Evolutionary conservation across 169 alveolate genomes (phyloP).

Genomic region (Cryptosporidium felis): DNA sequence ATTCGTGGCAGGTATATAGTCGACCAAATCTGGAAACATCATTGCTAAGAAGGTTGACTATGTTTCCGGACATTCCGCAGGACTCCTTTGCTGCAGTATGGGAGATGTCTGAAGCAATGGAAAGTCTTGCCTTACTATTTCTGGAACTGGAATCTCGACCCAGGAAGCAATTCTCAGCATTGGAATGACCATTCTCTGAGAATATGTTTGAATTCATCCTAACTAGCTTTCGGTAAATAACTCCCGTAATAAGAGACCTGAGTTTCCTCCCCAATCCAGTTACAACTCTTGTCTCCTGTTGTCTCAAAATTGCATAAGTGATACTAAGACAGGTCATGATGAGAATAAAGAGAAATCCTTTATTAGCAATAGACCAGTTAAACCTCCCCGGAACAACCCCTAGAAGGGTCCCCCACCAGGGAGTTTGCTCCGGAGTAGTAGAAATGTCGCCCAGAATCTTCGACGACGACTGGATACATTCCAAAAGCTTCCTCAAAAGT

Average conservation of each 20-base stretch:
- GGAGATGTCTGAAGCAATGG: slow-evolving; percentile 22
- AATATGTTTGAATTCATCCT: slow-evolving; percentile 25
- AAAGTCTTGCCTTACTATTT: slow-evolving; percentile 4
- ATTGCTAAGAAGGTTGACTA: slow-evolving; percentile 35
- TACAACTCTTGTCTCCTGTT: slow-evolving; percentile 58
- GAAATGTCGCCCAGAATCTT: not conserved
- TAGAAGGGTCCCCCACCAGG: slow-evolving; percentile 28
- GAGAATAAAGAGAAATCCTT: slow-evolving; percentile 5
- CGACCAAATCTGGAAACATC: slow-evolving; percentile 58
- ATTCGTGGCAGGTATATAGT: slow-evolving; percentile 43
- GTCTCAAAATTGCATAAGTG: slow-evolving; percentile 3
- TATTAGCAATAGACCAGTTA: not conserved
- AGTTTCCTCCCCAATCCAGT: slow-evolving; percentile 21
- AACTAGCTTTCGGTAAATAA: slow-evolving; percentile 32
- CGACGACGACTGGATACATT: slow-evolving; percentile 7
- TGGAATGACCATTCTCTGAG: not conserved
- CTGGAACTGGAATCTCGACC: no score
- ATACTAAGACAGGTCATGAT: slow-evolving; percentile 9
- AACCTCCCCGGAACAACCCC: slow-evolving; percentile 38
- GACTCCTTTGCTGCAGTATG: not conserved
- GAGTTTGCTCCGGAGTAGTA: not conserved
- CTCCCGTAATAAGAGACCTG: slow-evolving; percentile 35
- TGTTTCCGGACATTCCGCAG: slow-evolving; percentile 40
- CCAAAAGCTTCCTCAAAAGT: not conserved
- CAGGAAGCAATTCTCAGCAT: not conserved